Conservation (phyloP, 176 grass and related monocot genomes). For the Puya raimondii region DNA sequence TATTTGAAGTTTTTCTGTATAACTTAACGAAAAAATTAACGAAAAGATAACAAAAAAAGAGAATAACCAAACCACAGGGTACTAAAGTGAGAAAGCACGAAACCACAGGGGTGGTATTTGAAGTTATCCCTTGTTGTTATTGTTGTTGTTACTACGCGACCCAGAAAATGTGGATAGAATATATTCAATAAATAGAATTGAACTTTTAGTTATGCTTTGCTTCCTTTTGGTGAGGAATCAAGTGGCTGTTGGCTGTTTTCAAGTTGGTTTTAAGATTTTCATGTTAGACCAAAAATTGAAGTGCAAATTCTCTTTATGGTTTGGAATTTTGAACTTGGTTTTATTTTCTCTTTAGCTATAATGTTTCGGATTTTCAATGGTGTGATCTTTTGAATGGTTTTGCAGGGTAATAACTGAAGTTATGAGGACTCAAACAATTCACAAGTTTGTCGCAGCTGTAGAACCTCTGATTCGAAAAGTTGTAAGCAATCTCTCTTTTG, state of each 20-base stretch:
- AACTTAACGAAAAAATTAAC: too few relatives aligned
- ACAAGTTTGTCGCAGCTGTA: conserved; percentile 26
- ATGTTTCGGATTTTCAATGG: neutral
- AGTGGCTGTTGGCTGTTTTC: neutral
- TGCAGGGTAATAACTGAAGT: conserved; percentile 26
- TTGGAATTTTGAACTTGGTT: conserved; percentile 1
- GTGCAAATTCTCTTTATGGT: neutral
- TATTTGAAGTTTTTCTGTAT: too few relatives aligned
- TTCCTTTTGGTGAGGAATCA: neutral
- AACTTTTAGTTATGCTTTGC: neutral
- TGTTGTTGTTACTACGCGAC: too few relatives aligned
- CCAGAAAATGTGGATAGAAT: too few relatives aligned
- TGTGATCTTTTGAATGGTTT: neutral
- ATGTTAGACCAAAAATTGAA: neutral
- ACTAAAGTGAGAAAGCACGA: too few relatives aligned
- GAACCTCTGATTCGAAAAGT: conserved; percentile 38
- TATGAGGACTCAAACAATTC: conserved; percentile 17
- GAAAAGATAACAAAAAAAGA: too few relatives aligned
- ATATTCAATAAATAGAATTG: too few relatives aligned
- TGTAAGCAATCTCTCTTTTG: conserved; percentile 16
- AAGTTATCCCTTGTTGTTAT: too few relatives aligned
- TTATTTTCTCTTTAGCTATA: conserved; percentile 6
- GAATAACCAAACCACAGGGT: too few relatives aligned
- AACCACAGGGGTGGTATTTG: too few relatives aligned
- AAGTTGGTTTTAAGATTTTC: neutral